Conservation (phyloP, 2,329 filamentous ascomycete genomes). For the Beauveria sp. region DNA sequence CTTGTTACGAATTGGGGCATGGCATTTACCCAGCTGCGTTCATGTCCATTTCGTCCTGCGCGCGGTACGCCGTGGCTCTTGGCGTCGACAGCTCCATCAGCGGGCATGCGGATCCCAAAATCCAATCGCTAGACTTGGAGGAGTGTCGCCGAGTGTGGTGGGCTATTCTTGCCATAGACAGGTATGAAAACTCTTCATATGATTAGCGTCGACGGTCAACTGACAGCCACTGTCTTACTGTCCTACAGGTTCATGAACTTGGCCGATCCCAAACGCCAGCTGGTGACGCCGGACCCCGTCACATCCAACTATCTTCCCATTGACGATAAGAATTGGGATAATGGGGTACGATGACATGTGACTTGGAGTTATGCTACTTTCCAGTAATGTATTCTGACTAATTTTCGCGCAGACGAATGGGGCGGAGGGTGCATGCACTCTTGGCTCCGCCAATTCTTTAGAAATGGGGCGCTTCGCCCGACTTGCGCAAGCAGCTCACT, state of each 20-base stretch:
- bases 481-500: conserved; percentile 15
- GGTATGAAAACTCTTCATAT: not conserved
- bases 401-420: not conserved
- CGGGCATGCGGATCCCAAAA: not conserved
- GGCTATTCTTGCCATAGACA: conserved; percentile 14
- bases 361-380: too few species aligned
- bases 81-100: conserved; percentile 11
- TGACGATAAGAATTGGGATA: conserved; percentile 12
- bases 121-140: conserved; percentile 11
- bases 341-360: conserved; percentile 3
- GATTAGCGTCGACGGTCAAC: not conserved
- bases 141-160: conserved; percentile 14
- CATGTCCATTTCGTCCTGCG: conserved; percentile 12
- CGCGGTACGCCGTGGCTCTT: conserved; percentile 11
- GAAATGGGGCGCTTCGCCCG: conserved; percentile 13
- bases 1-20: conserved; percentile 13
- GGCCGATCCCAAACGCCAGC: conserved; percentile 2
- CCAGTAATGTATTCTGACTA: not conserved
- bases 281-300: conserved; percentile 14
- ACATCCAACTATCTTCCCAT: conserved; percentile 9
- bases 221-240: not conserved
- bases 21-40: conserved; percentile 12
- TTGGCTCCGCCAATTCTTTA: conserved; percentile 8
- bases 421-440: conserved; percentile 4
- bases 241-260: conserved; percentile 10